Base-by-base conservation (phyloP, 1,284 basidiomycete genomes). In the Cutaneotrichosporon curvatum region DNA sequence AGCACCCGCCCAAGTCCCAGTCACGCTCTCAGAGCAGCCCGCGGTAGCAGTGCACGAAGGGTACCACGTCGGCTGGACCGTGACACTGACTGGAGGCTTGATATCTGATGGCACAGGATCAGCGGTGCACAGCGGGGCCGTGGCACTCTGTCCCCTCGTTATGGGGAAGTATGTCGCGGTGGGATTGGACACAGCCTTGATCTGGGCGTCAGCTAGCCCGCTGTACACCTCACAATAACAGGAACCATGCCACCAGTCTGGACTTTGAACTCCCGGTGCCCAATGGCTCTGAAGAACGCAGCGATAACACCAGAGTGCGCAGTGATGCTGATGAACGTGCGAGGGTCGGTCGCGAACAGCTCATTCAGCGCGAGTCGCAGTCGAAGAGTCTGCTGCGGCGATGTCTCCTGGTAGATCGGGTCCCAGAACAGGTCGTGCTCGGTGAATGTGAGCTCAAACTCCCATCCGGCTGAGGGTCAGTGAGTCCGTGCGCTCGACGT, bases 251-350 rank as follows among this genome's bases (percentile, higher is more conserved):
- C 62, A 7, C 67, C 65, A 1, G 66, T 56, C 42, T 54, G 51
- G 1, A 66, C 50, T 12, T 39, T 37, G 23, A 65, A 48, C 20
- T 38, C 23, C 12, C 37, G 48, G 43, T 68, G 66, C 0, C 56
- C 55, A 4, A 62, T 47, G 0, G 59, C 63, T 2, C 42, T 45
- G 43, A 69, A 63, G 43, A 69, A 58, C 0, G 62, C 57, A 10
- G 50, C 47, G 37, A 71, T 70, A 15, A 61, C 58, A 8, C 69
- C 70, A 8, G 59, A 57, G 36, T 72, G 70, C 3, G 59, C 62
- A 1, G 69, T 70, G 42, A 72, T 67, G 32, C 56, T 58, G 38
- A 72, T 47, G 50, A 59, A 65, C 19, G 61, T 59, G 4, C 42
- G 36, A 0, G 55, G 15, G 31, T 68, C 66, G 4, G 47, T 57